Evolutionary conservation across 495 filamentous ascomycete genomes (phyloP), one percentile per base, ranked within the genome.

Genomic region (Tuber magnatum): DNA sequence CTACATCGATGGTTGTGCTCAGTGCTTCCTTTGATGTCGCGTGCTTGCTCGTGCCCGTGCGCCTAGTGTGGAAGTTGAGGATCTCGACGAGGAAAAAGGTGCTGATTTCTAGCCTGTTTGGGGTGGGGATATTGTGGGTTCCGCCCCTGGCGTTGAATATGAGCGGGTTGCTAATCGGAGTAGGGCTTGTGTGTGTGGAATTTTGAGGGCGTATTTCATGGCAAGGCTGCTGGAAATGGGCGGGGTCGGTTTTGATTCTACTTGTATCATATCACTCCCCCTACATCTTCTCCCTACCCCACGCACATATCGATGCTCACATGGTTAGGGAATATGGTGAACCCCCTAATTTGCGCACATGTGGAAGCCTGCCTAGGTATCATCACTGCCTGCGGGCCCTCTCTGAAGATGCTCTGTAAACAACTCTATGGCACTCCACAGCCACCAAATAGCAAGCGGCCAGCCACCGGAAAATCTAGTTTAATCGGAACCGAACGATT

Each of bases 181-280:
- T 24, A 65, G 56, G n/a, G 56, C 56, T 18, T 65, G 56, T 65
- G 28, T 35, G 28, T 65, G 56, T 65, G 56, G 56, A 35, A 35
- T 65, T 65, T 18, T 65, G 56, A 65, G 56, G 28, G 56, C 56
- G 28, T 65, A 65, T 32, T 65, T 65, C 56, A 65, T 65, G 56
- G 56, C 56, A 65, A 65, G 28, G 56, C 32, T 65, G 28, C 10
- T 65, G 14, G 56, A 65, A 32, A 35, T 32, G 28, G 2, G 18
- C 28, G 56, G n/a, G 56, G 18, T n/a, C 12, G 32, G 14, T 18
- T 65, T 32, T 18, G 56, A 65, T 65, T 32, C 56, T 32, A 65
- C 56, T 65, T 65, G 56, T 65, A 65, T 65, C 5, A 32, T 65
- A 65, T 65, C 5, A 32, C 56, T 56, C 12, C 56, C 56, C 56